Evolutionary conservation across 192 early-diverging fungal species (phyloP), one percentile per base, ranked within the genome.

Genomic region (Obelidium mucronatum): DNA sequence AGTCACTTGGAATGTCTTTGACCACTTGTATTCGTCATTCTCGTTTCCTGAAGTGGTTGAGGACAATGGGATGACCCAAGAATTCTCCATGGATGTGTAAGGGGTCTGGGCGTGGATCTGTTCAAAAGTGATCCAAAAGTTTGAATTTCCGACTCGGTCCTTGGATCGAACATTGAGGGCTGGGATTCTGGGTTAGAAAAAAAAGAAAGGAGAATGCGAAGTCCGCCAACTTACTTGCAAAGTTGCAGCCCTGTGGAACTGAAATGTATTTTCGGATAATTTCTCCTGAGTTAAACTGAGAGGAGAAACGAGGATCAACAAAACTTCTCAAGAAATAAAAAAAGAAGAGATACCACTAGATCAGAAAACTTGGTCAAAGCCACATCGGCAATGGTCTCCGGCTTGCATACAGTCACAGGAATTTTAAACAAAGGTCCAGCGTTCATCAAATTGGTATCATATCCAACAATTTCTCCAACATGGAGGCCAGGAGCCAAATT

Each of bases 401-500:
- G 94, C 83, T 96, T 97, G 73, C 91, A 90, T 26, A 98, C 92
- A 8, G 94, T 95, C 22, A 99, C 85, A 17, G 97, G 97, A 48
- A 99, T 81, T 59, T 82, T 83, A 85, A 97, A 97, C 13, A 3
- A 40, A 13, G 3, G 30, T 40, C 62, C 62, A 35, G 11, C 62
- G 5, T 24, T 24, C 3, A 34, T 34, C 33, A 64, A 95, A n/a
- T n/a, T n/a, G n/a, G n/a, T n/a, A n/a, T n/a, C n/a, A 82, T 90
- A 94, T 3, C 88, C 96, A 33, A 85, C 73, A 34, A 99, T 87
- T 37, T 93, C 81, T 1, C 88, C 95, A 67, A 84, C 84, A 75
- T 99, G 94, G 53, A 95, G 85, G 0, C 96, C 95, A 5, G 93
- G 85, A 3, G 85, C 79, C 15, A 99, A 88, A 30, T 85, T 82